phyloP scores from a whole-genome alignment of 345 rosid species.

The Mercurialis annua region DNA sequence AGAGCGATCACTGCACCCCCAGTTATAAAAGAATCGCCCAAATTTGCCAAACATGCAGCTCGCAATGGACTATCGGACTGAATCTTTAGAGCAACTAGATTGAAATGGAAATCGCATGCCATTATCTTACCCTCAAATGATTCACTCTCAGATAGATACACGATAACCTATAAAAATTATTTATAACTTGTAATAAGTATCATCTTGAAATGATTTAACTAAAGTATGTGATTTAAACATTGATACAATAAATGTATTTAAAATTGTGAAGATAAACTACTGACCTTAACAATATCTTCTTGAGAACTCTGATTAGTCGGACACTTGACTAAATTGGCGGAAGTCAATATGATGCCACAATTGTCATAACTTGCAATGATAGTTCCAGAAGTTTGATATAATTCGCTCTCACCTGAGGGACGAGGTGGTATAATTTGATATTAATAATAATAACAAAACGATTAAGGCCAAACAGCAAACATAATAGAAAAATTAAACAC shows the following conservation, averaged over 20 bases:
- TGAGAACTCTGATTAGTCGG: background rate
- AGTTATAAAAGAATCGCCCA: background rate
- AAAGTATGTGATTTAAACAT: too few relatives aligned
- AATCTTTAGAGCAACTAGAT: background rate
- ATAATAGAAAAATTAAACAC: background rate
- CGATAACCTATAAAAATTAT: background rate
- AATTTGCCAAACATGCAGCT: background rate
- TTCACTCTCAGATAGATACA: background rate
- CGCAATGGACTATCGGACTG: background rate
- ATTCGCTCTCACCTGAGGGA: background rate
- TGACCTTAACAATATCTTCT: background rate
- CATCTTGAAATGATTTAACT: too few relatives aligned
- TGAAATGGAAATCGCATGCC: slow-evolving; percentile 1
- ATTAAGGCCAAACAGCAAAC: background rate
- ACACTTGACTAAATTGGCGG: background rate
- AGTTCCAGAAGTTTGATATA: background rate
- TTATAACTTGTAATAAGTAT: too few relatives aligned
- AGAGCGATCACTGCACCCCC: background rate
- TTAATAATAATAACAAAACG: too few relatives aligned
- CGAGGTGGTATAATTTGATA: too few relatives aligned
- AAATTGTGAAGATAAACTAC: too few relatives aligned
- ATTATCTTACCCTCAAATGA: background rate
- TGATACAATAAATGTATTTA: too few relatives aligned
- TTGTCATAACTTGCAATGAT: background rate
- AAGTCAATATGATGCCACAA: background rate